These are phyloP conservation scores for Aureobasidium pullulans DNA, from an alignment of 2,329 filamentous ascomycete species.

Conservation along the genomic window DNA sequence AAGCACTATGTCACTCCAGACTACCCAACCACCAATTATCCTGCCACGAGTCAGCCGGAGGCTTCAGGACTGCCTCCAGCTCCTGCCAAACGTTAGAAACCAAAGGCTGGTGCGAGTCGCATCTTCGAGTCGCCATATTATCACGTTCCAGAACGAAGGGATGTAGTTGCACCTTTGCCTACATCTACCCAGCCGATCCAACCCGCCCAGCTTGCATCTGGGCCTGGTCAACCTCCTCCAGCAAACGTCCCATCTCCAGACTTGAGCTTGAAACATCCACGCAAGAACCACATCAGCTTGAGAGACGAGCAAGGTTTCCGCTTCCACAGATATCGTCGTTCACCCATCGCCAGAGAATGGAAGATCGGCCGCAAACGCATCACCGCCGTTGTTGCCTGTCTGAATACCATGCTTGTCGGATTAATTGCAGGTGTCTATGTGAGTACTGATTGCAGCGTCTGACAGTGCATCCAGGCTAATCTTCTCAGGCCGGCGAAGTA, in stretches of 20 bases:
- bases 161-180: not conserved
- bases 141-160: conserved; percentile 2
- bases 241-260: conserved; percentile 3
- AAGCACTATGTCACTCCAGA: not conserved
- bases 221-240: not conserved
- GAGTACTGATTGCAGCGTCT: conserved; percentile 17
- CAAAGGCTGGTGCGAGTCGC: conserved; percentile 2
- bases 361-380: conserved; percentile 59
- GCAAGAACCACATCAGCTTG: conserved; percentile 28
- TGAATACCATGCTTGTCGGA: conserved; percentile 65
- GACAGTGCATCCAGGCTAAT: not conserved
- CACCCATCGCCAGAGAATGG: conserved; percentile 68
- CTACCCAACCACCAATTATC: not conserved
- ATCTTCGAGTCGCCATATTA: conserved; percentile 14
- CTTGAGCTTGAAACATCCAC: conserved; percentile 26
- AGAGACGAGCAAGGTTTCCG: conserved; percentile 32
- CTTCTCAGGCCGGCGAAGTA: conserved; percentile 56
- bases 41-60: not conserved
- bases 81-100: not conserved
- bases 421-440: conserved; percentile 65
- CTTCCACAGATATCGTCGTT: conserved; percentile 42
- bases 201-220: not conserved
- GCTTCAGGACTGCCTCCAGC: not conserved
- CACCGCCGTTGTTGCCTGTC: conserved; percentile 60
- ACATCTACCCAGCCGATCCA: not conserved